phyloP scores from a whole-genome alignment of 345 rosid species.

The Mallotus nudiflorus region DNA sequence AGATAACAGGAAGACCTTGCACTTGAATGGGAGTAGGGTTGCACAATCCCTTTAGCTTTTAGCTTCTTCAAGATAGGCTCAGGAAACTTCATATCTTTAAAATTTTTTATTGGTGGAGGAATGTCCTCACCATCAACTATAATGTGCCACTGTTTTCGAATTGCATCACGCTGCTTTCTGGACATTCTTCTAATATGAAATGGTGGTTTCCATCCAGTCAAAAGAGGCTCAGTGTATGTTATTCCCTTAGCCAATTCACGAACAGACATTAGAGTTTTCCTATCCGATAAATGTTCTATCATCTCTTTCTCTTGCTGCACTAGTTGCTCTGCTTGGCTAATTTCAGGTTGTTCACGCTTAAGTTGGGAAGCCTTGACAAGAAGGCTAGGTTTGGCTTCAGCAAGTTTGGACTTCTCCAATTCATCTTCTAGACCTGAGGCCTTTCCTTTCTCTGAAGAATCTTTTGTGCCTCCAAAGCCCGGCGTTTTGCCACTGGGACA shows the following conservation, averaged over 20 bases:
- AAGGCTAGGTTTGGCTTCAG: conserved; percentile 79
- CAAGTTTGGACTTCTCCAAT: conserved; percentile 57
- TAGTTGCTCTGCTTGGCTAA: conserved; percentile 72
- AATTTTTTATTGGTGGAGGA: conserved; percentile 79
- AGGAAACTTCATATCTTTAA: conserved; percentile 88
- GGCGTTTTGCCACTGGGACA: conserved; percentile 76
- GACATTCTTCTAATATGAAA: conserved; percentile 64
- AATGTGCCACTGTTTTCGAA: conserved; percentile 91
- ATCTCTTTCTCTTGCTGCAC: conserved; percentile 92
- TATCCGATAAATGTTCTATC: conserved; percentile 81
- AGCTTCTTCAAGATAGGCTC: too few relatives aligned
- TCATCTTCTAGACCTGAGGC: conserved; percentile 67
- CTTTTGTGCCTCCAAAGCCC: conserved; percentile 70
- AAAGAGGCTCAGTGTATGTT: conserved; percentile 68
- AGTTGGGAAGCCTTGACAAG: conserved; percentile 90
- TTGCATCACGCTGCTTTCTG: conserved; percentile 52
- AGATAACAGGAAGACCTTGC: conserved; percentile 85
- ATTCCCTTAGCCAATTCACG: conserved; percentile 93
- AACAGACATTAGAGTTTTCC: conserved; percentile 82
- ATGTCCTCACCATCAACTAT: conserved; percentile 85
- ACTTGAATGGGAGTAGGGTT: conserved; percentile 95
- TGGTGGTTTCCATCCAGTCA: conserved; percentile 93
- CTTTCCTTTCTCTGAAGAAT: too few relatives aligned
- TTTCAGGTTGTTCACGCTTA: conserved; percentile 77
- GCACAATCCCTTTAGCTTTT: conserved; percentile 84